Evolutionary conservation across 163 green algal genomes (phyloP).

Genomic region (Volvox carteri): DNA sequence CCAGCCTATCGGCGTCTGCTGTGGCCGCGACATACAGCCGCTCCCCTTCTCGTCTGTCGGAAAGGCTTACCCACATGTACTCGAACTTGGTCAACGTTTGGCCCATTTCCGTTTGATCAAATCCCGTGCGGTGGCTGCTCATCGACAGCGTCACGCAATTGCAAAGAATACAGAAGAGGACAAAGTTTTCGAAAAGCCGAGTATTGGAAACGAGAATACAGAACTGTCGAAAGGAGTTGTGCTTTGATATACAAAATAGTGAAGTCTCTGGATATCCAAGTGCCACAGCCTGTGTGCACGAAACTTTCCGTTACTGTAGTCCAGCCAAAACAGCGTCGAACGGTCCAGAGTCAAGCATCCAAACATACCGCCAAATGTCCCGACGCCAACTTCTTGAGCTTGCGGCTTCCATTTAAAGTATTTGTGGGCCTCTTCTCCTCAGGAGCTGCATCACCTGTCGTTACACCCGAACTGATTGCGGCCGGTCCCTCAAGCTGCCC

Average conservation of each 20-base stretch:
- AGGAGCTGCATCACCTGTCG: neutral
- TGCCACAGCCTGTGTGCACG: slow-evolving; percentile 17
- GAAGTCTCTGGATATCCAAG: neutral
- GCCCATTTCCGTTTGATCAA: neutral
- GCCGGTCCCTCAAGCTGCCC: neutral
- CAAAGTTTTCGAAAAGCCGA: slow-evolving; percentile 7
- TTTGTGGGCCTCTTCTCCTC: neutral
- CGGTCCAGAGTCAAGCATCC: neutral
- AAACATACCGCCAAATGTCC: slow-evolving; percentile 27
- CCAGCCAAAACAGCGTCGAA: neutral
- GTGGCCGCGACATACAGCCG: neutral
- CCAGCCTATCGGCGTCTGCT: neutral
- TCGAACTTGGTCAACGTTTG: slow-evolving; percentile 11
- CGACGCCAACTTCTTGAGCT: neutral
- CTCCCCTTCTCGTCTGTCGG: neutral
- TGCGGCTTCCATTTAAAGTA: neutral
- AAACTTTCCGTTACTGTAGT: neutral
- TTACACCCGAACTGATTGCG: neutral
- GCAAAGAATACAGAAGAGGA: slow-evolving; percentile 39
- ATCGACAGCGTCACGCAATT: slow-evolving; percentile 42
- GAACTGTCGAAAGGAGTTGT: neutral
- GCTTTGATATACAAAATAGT: neutral
- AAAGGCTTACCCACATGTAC: slow-evolving; percentile 41
- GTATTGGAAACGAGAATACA: neutral
- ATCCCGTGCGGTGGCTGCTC: slow-evolving; percentile 14